These are phyloP conservation scores for Plectranthus barbatus DNA, from an alignment of 257 asterid species.

Conservation along the genomic window DNA sequence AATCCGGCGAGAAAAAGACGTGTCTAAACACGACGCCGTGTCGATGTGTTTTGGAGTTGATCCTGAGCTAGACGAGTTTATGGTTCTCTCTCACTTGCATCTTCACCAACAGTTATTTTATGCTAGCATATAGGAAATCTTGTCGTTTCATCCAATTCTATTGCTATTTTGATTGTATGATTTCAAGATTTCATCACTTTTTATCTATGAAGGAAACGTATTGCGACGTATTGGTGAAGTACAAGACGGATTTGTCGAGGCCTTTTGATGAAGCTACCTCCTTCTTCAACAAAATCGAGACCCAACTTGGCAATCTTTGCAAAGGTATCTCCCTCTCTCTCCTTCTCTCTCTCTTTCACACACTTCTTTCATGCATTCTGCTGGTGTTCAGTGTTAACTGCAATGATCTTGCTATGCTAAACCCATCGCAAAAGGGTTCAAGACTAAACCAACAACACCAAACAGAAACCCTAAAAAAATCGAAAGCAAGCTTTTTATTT, in stretches of 20 bases:
- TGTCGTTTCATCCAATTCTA: neutral
- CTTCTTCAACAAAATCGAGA: constrained; percentile 60
- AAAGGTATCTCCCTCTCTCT: constrained; percentile 32
- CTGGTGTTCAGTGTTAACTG: neutral
- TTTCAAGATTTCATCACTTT: neutral
- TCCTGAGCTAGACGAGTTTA: constrained; percentile 67
- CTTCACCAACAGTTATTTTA: constrained; percentile 8
- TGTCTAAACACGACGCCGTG: constrained; percentile 9
- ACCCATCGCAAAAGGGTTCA: neutral
- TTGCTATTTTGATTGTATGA: neutral
- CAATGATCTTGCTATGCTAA: neutral
- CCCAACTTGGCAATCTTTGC: constrained; percentile 61
- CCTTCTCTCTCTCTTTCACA: neutral
- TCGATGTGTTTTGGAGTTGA: constrained; percentile 34
- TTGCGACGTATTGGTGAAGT: constrained; percentile 69
- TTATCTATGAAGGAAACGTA: constrained; percentile 51
- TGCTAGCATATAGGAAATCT: neutral
- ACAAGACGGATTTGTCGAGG: constrained; percentile 72
- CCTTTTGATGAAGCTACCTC: constrained; percentile 79
- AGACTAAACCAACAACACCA: neutral
- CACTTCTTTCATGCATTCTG: constrained; percentile 16
- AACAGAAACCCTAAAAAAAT: constrained; percentile 32
- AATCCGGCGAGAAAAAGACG: constrained; percentile 37
- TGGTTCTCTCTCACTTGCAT: constrained; percentile 33
- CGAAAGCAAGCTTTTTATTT: neutral